A percentile compares a stretch with the other conserved stretches of the same genome.
phyloP scores from a whole-genome alignment of 441 rosid species.

The Biscutella auriculata region DNA sequence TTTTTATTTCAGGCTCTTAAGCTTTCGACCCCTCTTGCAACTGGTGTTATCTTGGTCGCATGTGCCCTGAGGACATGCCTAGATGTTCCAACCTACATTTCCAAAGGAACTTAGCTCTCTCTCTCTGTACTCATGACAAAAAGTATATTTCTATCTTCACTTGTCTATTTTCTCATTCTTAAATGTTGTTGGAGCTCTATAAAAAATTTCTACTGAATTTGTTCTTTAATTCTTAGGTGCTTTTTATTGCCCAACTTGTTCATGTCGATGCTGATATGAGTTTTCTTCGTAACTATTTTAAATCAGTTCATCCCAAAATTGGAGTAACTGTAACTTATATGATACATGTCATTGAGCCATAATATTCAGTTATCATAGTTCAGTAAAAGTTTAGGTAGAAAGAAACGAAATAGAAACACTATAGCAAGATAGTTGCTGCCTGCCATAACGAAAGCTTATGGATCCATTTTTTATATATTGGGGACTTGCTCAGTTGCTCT shows the following conservation, averaged over 20 bases:
- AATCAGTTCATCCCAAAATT: background rate
- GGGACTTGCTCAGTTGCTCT: conserved; percentile 85
- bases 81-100: conserved; percentile 90
- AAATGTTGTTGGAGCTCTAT: background rate
- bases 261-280: conserved; percentile 90
- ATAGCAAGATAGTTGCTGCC: background rate
- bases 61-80: conserved; percentile 95
- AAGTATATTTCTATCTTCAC: conserved; percentile 26
- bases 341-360: background rate
- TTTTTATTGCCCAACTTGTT: conserved; percentile 97
- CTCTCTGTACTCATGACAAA: conserved; percentile 96
- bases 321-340: background rate
- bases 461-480: conserved; percentile 21
- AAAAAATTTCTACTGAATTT: background rate
- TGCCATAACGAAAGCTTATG: background rate
- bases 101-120: conserved; percentile 95
- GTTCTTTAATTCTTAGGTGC: conserved; percentile 44
- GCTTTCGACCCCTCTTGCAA: conserved; percentile 90
- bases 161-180: background rate
- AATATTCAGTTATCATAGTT: background rate
- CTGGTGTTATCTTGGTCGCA: conserved; percentile 89
- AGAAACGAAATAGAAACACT: background rate
- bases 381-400: background rate
- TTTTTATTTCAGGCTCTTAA: conserved; percentile 54
- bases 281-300: conserved; percentile 15